phyloP scores from a whole-genome alignment of 768 basidiomycete genomes.

The Suillus cothurnatus region DNA sequence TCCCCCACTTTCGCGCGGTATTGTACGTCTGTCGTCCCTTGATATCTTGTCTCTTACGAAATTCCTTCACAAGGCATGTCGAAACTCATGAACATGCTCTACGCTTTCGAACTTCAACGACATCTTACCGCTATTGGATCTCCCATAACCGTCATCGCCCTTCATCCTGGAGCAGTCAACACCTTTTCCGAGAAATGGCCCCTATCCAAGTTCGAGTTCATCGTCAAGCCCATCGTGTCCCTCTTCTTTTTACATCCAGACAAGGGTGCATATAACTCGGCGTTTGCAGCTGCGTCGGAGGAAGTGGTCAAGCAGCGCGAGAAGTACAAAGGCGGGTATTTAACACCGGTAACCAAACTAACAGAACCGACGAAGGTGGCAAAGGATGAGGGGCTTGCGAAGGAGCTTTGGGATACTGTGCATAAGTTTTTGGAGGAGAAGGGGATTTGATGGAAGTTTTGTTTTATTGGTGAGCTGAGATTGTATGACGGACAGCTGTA shows the following conservation, averaged over 20 bases:
- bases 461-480: neutral
- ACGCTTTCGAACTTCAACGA: slow-evolving; percentile 51
- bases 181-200: slow-evolving; percentile 14
- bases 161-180: slow-evolving; percentile 35
- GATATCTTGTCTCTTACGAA: neutral
- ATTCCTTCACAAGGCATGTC: slow-evolving; percentile 35
- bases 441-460: slow-evolving; percentile 13
- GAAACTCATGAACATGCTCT: slow-evolving; percentile 57
- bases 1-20: slow-evolving; percentile 31
- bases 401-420: slow-evolving; percentile 32
- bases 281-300: slow-evolving; percentile 33
- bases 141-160: slow-evolving; percentile 28
- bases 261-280: slow-evolving; percentile 29
- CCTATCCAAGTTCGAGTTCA: slow-evolving; percentile 12
- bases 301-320: slow-evolving; percentile 21
- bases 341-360: slow-evolving; percentile 28
- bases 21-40: slow-evolving; percentile 22
- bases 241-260: slow-evolving; percentile 23
- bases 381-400: slow-evolving; percentile 24
- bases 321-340: slow-evolving; percentile 32
- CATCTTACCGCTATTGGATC: slow-evolving; percentile 40
- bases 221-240: slow-evolving; percentile 22
- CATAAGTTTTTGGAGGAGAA: slow-evolving; percentile 28
- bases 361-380: slow-evolving; percentile 15
- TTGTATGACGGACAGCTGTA: neutral